Base-by-base conservation (phyloP, 2,329 filamentous ascomycete species). In the Colletotrichum noveboracense region DNA sequence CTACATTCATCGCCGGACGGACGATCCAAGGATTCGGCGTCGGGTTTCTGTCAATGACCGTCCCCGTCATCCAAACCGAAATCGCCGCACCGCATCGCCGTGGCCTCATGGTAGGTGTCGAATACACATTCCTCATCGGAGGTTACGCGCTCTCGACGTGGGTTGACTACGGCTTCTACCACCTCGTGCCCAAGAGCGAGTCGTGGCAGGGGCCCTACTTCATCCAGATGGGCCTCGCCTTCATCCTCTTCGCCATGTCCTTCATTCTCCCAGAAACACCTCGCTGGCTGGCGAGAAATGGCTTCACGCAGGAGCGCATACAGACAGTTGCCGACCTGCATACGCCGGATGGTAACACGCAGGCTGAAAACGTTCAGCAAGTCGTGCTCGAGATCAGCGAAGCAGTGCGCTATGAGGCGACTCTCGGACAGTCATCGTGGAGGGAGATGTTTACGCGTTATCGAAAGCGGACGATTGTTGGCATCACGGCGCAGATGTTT, bases 41-140 rank as follows among this genome's bases (percentile, higher is more conserved):
- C 0, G 43, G 43, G 0, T 52, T 52, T 0, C 0, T 52, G 0
- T 52, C 43, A 13, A 52, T 52, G 43, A 52, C 43, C 10, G 43
- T 52, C 3, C 43, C 43, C 43, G 43, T 52, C 43, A 52, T 52
- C n/a, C 43, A 52, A 21, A 52, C 43, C 2, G 43, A 52, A 21
- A 52, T 52, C 10, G 43, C 43, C n/a, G 43, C 43, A 13, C 43
- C 43, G 1, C 43, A 52, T 0, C 43, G 43, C 1, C 43, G 43
- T 52, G 43, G 43, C 0, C 43, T 52, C 0, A 52, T 52, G 43
- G 43, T 52, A 0, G 43, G 43, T 4, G 43, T 52, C 6, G 43
- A 21, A 1, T 52, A 52, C n/a, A 52, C 43, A 7, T 52, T 52
- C 43, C 43, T 52, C 43, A 52, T 52, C n/a, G 43, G 43, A 13